phyloP scores from a whole-genome alignment of 1,284 basidiomycete genomes.

The Sanghuangporus sanghuang region DNA sequence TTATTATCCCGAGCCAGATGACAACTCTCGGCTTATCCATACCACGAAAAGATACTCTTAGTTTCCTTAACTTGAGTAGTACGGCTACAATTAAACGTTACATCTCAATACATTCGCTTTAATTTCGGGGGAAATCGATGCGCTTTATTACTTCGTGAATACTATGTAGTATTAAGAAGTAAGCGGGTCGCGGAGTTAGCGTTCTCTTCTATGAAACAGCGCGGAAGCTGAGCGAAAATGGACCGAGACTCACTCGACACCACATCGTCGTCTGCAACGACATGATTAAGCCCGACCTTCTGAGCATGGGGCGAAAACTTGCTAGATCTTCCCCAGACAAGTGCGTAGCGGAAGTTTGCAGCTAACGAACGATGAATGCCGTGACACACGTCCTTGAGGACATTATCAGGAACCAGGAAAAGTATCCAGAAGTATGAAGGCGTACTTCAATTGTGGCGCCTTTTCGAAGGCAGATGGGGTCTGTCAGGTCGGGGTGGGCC shows the following conservation, averaged over 20 bases:
- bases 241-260: conserved; percentile 68
- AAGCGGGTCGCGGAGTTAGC: neutral
- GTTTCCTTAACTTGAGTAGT: neutral
- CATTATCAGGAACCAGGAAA: neutral
- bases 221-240: neutral
- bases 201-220: neutral
- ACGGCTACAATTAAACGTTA: neutral
- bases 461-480: conserved; percentile 90
- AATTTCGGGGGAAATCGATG: neutral
- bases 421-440: neutral
- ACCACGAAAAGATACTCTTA: neutral
- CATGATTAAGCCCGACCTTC: conserved; percentile 86
- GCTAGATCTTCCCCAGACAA: conserved; percentile 90
- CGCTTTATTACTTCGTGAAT: conserved; percentile 5
- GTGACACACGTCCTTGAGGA: conserved; percentile 76
- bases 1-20: too few relatives aligned
- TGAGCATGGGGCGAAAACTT: conserved; percentile 92
- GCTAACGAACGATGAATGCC: conserved; percentile 88
- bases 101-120: neutral
- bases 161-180: neutral
- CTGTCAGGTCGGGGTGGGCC: conserved; percentile 84
- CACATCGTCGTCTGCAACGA: conserved; percentile 92
- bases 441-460: conserved; percentile 90
- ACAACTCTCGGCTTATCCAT: neutral
- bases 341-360: conserved; percentile 87